phyloP scores from a whole-genome alignment of 495 filamentous ascomycete genomes.

The Opeltia flavorubescens region DNA sequence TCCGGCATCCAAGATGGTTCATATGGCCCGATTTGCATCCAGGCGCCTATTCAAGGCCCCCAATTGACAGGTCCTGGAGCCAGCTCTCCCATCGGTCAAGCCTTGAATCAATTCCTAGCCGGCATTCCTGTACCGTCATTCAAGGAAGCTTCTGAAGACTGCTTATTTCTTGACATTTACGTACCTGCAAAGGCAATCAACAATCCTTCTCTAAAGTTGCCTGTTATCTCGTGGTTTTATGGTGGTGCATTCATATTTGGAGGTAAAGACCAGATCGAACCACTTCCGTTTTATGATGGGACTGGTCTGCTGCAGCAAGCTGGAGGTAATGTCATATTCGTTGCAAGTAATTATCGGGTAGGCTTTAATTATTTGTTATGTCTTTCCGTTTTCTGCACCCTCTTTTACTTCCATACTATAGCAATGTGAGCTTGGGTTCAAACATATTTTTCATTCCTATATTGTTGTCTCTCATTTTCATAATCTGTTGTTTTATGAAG shows the following conservation, averaged over 20 bases:
- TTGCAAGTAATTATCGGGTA: constrained; percentile 32
- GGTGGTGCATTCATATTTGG: constrained; percentile 19
- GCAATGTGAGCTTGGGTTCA: too few relatives aligned
- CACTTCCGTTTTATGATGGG: constrained; percentile 16
- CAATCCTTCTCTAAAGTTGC: constrained; percentile 13
- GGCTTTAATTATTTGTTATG: too few relatives aligned
- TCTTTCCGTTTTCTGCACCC: too few relatives aligned
- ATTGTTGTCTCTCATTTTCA: too few relatives aligned
- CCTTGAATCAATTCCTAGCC: constrained; percentile 23
- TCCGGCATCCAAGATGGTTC: constrained; percentile 36
- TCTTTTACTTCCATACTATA: too few relatives aligned
- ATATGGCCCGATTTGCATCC: constrained; percentile 29
- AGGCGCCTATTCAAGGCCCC: constrained; percentile 26
- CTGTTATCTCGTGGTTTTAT: constrained; percentile 22
- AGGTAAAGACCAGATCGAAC: constrained; percentile 14
- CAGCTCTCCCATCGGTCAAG: constrained; percentile 22
- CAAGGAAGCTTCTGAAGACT: constrained; percentile 19
- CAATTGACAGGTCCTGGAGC: constrained; percentile 24
- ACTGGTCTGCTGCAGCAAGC: constrained; percentile 16
- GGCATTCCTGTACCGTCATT: constrained; percentile 14
- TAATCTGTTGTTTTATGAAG: too few relatives aligned
- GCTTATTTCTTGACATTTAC: constrained; percentile 29
- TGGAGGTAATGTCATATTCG: constrained; percentile 29
- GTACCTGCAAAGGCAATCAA: constrained; percentile 26
- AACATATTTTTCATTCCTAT: too few relatives aligned